Evolutionary conservation across 208 protist species (phyloP).

Genomic region (Crithidia sp.): DNA sequence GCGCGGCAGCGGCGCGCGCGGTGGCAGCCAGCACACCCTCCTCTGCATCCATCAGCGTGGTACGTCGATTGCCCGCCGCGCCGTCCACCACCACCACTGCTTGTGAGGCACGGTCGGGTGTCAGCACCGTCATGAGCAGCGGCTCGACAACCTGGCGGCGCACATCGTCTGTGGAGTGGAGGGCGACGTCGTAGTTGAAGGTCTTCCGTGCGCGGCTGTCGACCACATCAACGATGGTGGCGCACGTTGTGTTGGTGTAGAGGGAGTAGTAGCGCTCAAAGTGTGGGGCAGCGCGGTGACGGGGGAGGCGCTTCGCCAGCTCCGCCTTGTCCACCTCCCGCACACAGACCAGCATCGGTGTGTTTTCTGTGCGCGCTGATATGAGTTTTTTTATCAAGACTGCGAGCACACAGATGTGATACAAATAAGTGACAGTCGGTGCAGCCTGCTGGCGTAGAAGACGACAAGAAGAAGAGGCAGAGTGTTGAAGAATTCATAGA

Average conservation of each 20-base stretch:
- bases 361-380: background rate
- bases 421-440: too few species aligned
- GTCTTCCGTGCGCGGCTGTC: conserved; percentile 69
- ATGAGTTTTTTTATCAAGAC: background rate
- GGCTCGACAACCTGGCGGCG: conserved; percentile 46
- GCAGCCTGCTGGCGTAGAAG: too few species aligned
- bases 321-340: conserved; percentile 50
- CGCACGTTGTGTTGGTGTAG: conserved; percentile 27
- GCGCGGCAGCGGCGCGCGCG: conserved; percentile 13
- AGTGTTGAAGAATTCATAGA: too few species aligned
- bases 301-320: conserved; percentile 14
- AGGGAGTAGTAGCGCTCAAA: conserved; percentile 70
- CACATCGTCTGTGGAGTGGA: conserved; percentile 23
- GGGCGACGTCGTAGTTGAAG: conserved; percentile 55
- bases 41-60: conserved; percentile 41
- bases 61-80: conserved; percentile 25
- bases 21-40: conserved; percentile 54
- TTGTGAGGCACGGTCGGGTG: conserved; percentile 43
- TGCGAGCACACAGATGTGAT: too few species aligned
- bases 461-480: too few species aligned
- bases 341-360: conserved; percentile 54
- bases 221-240: conserved; percentile 66
- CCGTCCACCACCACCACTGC: conserved; percentile 70
- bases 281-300: conserved; percentile 1
- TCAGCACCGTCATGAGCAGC: conserved; percentile 45